Conservation (phyloP, 2,329 filamentous ascomycete genomes). For the Exophiala spinifera region DNA sequence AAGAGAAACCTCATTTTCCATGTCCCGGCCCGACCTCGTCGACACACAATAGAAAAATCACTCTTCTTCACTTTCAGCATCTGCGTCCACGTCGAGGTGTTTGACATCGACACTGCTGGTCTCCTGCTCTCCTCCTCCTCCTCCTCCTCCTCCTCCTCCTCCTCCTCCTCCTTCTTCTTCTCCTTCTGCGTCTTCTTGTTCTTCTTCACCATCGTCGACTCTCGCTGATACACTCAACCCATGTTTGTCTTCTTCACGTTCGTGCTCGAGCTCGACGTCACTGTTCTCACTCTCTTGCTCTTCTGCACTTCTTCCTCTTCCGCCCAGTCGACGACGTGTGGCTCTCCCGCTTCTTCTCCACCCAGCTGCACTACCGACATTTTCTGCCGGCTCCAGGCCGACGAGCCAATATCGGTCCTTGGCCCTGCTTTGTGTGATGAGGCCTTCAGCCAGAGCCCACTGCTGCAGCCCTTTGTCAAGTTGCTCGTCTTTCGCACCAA, state of each 20-base stretch:
- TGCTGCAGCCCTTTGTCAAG: constrained; percentile 42
- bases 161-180: background rate
- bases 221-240: background rate
- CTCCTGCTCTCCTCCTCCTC: constrained; percentile 1
- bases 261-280: no score
- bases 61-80: background rate
- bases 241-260: constrained; percentile 1
- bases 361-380: background rate
- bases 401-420: constrained; percentile 21
- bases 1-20: no score
- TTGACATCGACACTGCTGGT: no score
- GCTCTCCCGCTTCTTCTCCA: constrained; percentile 11
- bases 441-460: constrained; percentile 40
- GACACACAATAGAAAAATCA: no score
- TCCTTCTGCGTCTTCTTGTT: background rate
- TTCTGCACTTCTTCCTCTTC: constrained; percentile 6
- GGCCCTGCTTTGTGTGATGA: constrained; percentile 17
- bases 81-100: constrained; percentile 5
- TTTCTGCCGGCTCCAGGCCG: constrained; percentile 8
- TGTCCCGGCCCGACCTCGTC: no score
- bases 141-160: background rate
- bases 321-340: no score
- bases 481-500: constrained; percentile 27
- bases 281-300: constrained; percentile 2
- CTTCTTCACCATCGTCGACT: background rate